Evolutionary conservation across 768 basidiomycete species (phyloP), one percentile per base, ranked within the genome.

Genomic region (Rubroboletus satanas): DNA sequence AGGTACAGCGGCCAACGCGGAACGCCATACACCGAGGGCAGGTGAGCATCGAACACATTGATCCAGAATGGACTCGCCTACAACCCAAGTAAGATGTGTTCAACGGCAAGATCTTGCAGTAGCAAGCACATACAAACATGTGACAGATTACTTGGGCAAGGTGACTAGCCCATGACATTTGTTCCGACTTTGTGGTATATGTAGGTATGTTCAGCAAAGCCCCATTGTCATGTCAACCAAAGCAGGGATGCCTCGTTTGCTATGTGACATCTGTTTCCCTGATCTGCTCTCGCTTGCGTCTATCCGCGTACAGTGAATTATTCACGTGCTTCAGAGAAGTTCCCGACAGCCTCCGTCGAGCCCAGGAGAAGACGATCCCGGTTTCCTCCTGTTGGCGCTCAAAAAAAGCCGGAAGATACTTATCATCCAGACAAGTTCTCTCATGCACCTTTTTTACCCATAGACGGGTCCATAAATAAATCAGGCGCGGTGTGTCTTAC

Each of bases 31-130:
- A 70, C 77, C 73, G 77, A 9, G 76, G 75, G 18, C 71, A 72
- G 67, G 77, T 76, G 36, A 10, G 70, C 52, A 17, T 12, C 12
- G n/a, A 41, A 38, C 2, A 28, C 15, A 17, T 10, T 43, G 26
- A 17, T 43, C 42, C 4, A 28, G 44, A 37, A 36, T 15, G 41
- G 18, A 18, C 33, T 32, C 58, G 0, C 45, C 15, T 7, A 61
- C 60, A 49, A 31, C 14, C 12, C 23, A 29, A 52, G 6, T 55
- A 82, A 78, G 78, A 82, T 29, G 72, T 70, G 2, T 88, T 85
- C 74, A 79, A 83, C 58, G 87, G 87, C 5, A 70, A 79, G 48
- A 66, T 83, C 7, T 57, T 83, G 17, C 87, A 88, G 65, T 85
- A n/a, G n/a, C 85, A 0, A 74, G 67, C 6, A 64, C 75, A 18